phyloP scores from a whole-genome alignment of 2,329 filamentous ascomycete species.

The Claviceps citrina region DNA sequence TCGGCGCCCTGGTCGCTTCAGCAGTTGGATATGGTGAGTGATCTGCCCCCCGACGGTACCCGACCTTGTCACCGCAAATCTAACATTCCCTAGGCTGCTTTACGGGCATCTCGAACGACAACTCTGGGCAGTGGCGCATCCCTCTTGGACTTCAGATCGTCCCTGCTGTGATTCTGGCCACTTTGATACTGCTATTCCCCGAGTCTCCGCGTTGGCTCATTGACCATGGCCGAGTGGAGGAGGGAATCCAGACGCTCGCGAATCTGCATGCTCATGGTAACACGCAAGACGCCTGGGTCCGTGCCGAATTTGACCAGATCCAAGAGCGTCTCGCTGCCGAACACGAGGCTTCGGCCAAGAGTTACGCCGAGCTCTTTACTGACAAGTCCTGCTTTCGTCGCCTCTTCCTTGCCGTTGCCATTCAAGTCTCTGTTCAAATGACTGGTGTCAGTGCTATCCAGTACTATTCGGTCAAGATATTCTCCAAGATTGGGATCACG shows the following conservation, averaged over 20 bases:
- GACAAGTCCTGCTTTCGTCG: conserved; percentile 1
- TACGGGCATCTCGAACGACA: neutral
- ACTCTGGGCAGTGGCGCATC: neutral
- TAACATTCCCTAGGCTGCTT: neutral
- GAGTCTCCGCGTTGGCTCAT: conserved; percentile 1
- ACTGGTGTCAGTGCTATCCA: neutral
- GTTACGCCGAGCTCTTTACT: neutral
- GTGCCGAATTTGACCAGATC: neutral
- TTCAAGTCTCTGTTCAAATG: neutral
- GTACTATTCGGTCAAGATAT: neutral
- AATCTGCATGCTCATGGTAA: neutral
- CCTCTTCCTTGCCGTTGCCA: neutral
- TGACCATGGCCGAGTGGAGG: neutral
- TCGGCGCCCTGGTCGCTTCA: neutral
- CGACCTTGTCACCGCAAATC: too few relatives aligned
- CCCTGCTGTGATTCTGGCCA: neutral
- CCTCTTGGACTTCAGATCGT: neutral
- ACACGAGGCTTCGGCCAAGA: neutral
- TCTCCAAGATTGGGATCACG: conserved; percentile 1
- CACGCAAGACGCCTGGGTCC: neutral
- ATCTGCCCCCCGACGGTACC: neutral
- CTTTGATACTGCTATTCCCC: neutral
- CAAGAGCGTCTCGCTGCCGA: neutral
- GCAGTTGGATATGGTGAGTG: neutral
- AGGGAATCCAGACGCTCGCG: neutral